These are phyloP conservation scores for Mikania micrantha DNA, from an alignment of 129 eudicot genomes.

Conservation along the genomic window DNA sequence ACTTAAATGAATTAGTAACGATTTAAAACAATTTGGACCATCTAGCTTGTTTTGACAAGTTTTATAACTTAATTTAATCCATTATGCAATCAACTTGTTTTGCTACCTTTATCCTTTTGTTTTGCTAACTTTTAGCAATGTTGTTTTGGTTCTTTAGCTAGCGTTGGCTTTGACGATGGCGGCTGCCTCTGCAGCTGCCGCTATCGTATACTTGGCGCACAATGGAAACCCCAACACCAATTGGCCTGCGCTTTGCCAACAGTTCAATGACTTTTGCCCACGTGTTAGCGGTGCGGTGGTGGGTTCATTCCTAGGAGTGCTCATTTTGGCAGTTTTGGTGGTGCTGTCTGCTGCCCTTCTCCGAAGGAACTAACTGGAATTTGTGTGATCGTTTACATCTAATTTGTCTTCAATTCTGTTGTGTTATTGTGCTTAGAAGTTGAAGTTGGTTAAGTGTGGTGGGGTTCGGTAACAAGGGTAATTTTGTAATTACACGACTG, in stretches of 20 bases:
- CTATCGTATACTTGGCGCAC: constrained; percentile 81
- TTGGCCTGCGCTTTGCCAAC: constrained; percentile 76
- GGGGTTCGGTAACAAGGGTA: neutral
- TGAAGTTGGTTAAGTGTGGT: neutral
- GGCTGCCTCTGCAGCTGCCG: constrained; percentile 66
- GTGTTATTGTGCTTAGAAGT: constrained; percentile 3
- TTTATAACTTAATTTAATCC: too few species aligned
- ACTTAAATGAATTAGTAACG: too few species aligned
- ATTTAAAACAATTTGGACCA: too few species aligned
- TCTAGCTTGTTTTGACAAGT: too few species aligned
- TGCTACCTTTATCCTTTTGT: too few species aligned
- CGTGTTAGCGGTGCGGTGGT: constrained; percentile 76
- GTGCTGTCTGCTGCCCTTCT: constrained; percentile 61
- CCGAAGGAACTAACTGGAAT: constrained; percentile 39
- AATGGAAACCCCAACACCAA: constrained; percentile 63
- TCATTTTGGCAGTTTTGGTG: constrained; percentile 49
- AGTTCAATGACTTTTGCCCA: constrained; percentile 64
- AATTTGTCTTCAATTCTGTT: neutral
- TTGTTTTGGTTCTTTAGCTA: constrained; percentile 25
- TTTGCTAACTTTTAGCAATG: neutral
- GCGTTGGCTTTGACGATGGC: constrained; percentile 48
- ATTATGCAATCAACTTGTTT: too few species aligned
- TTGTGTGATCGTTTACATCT: neutral
- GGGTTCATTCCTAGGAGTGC: constrained; percentile 61
- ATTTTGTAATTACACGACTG: neutral